Evolutionary conservation across 257 asterid genomes (phyloP).

Genomic region (Solanum sejunctum): DNA sequence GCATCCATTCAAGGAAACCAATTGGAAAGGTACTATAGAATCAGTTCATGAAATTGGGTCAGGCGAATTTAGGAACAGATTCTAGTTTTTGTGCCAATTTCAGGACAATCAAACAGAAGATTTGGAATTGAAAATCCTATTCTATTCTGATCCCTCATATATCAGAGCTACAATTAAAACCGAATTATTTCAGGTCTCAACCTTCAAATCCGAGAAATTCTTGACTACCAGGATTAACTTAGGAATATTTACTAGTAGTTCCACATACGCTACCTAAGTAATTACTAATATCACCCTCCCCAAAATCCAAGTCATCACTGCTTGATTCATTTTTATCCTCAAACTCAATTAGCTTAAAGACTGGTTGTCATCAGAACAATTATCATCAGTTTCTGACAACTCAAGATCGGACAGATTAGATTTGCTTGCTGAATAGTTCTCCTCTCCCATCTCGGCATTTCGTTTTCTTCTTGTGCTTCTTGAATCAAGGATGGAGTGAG

Average conservation of each 20-base stretch:
- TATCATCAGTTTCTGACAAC: slow-evolving; percentile 21
- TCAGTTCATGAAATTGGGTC: background rate
- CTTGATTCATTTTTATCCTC: slow-evolving; percentile 10
- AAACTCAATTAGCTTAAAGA: slow-evolving; percentile 8
- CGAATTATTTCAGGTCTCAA: background rate
- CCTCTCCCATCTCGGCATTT: background rate
- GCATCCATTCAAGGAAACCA: background rate
- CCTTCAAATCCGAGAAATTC: background rate
- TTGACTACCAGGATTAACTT: background rate
- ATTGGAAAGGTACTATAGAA: background rate
- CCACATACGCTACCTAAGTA: background rate
- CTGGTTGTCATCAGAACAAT: background rate
- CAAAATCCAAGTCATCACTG: slow-evolving; percentile 1
- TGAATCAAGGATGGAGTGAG: slow-evolving; percentile 31
- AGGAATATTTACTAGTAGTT: background rate
- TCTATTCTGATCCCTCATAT: background rate
- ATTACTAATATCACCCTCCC: slow-evolving; percentile 3
- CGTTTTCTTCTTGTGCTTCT: background rate
- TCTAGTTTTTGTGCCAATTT: background rate
- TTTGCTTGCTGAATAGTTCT: background rate
- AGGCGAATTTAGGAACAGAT: background rate
- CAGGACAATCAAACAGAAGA: background rate
- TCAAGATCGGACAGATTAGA: slow-evolving; percentile 17
- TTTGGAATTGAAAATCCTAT: background rate
- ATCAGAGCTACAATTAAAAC: background rate